Conservation (phyloP, 768 basidiomycete species). For the Leccinum olivaceopallidum region DNA sequence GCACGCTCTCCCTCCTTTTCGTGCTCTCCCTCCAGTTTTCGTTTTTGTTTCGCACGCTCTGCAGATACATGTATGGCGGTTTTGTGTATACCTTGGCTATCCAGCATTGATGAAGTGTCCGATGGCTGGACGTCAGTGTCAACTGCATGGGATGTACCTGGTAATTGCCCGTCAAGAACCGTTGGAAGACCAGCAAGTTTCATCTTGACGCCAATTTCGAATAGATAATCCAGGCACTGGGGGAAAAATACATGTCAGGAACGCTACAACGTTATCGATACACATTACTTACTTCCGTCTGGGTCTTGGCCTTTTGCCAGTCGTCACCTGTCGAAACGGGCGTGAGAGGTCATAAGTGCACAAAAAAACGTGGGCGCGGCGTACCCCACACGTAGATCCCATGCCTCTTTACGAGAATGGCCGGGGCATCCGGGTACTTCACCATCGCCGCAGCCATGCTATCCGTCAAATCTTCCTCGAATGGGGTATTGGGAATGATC, state of each 20-base stretch:
- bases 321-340: constrained; percentile 45
- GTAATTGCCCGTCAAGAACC: constrained; percentile 21
- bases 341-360: constrained; percentile 10
- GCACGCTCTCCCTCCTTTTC: no score
- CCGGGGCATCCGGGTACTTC: constrained; percentile 77
- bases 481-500: constrained; percentile 89
- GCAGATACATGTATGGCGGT: no score
- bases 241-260: background rate
- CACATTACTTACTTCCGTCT: constrained; percentile 61
- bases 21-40: no score
- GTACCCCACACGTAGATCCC: constrained; percentile 87
- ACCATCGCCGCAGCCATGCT: constrained; percentile 87
- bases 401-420: constrained; percentile 73
- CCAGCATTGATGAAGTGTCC: no score
- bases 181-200: constrained; percentile 61
- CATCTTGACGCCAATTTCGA: constrained; percentile 87
- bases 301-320: constrained; percentile 90
- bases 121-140: no score
- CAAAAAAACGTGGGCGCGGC: constrained; percentile 11
- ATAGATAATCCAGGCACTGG: constrained; percentile 87
- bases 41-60: no score
- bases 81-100: no score
- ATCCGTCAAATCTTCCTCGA: constrained; percentile 86
- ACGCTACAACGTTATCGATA: background rate
- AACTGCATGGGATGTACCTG: no score